Base-by-base conservation (phyloP, 768 basidiomycete species). In the Termitomyces sp. region DNA sequence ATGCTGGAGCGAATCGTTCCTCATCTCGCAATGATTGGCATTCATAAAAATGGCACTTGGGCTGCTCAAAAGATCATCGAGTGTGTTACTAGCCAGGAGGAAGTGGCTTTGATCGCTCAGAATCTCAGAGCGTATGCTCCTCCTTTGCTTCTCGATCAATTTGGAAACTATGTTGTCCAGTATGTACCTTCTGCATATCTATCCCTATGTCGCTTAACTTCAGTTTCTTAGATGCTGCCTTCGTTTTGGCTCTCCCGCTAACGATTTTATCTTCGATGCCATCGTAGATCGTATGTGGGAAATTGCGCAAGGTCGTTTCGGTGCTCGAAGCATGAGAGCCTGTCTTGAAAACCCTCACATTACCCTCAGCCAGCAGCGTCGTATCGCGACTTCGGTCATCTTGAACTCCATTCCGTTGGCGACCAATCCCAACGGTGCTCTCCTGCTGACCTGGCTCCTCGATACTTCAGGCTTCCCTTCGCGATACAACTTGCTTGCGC, bases 1-100 rank as follows among this genome's bases (percentile, higher is more conserved):
- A 95, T 99, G 91, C 78, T 99, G 55, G 95, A 98, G 66, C 87
- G 95, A 49, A 89, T 98, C 60, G 83, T 86, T 4, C 97, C 97
- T 48, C 91, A 96, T 70, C 78, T 99, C 40, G 96, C 96, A 24
- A 92, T 93, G 85, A 97, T 98, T 62, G 97, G 97, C 27, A 95
- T 96, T 56, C 97, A 99, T 80, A 98, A 98, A 79, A 98, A 99
- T 64, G 97, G 97, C 30, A 99, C 97, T 0, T 98, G 97, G 97
- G 96, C 96, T 3, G 95, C 95, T 3, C 97, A 99, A 74, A 98
- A 98, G 81, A 94, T 97, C 68, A 98, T 98, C 58, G 95, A 98
- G 74, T 96, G 94, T 61, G 91, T 95, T 44, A 84, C 87, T 56
- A 87, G 82, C 33, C 86, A 90, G 18, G 94, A 97, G 55, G 97